These are phyloP conservation scores for Arthrinium phaeospermum DNA, from an alignment of 2,329 filamentous ascomycete species.

Conservation along the genomic window DNA sequence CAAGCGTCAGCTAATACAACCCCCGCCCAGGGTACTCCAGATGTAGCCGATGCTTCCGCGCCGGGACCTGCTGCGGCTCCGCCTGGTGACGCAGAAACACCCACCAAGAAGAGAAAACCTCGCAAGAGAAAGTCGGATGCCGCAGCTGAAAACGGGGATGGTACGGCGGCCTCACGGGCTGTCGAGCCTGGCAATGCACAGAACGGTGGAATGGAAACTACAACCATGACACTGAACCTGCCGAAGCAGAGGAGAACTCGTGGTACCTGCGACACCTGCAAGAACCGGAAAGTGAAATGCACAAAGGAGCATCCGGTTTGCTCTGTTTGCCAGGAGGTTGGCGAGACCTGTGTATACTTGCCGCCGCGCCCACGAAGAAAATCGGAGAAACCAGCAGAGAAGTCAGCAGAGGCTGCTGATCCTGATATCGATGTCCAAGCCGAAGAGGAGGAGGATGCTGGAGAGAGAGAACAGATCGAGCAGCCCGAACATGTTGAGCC, in stretches of 20 bases:
- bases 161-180: slow-evolving; percentile 34
- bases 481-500: neutral
- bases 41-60: slow-evolving; percentile 24
- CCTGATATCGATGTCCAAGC: slow-evolving; percentile 29
- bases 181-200: slow-evolving; percentile 32
- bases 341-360: slow-evolving; percentile 37
- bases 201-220: slow-evolving; percentile 35
- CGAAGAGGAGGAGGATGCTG: slow-evolving; percentile 19
- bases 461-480: neutral
- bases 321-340: slow-evolving; percentile 34
- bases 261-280: slow-evolving; percentile 42
- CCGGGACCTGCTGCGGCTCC: slow-evolving; percentile 23
- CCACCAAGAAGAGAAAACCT: slow-evolving; percentile 35
- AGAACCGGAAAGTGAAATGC: slow-evolving; percentile 37
- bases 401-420: slow-evolving; percentile 28
- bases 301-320: slow-evolving; percentile 43
- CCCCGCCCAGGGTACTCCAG: slow-evolving; percentile 27
- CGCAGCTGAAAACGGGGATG: slow-evolving; percentile 23
- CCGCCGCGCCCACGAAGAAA: slow-evolving; percentile 37
- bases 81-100: slow-evolving; percentile 30
- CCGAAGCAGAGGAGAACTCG: slow-evolving; percentile 36
- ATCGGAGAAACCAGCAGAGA: slow-evolving; percentile 31
- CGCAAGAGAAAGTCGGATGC: slow-evolving; percentile 34
- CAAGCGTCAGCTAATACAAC: slow-evolving; percentile 35
- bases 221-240: slow-evolving; percentile 33